These are phyloP conservation scores for Coniferiporia weirii DNA, from an alignment of 1,284 basidiomycete genomes.

Conservation along the genomic window DNA sequence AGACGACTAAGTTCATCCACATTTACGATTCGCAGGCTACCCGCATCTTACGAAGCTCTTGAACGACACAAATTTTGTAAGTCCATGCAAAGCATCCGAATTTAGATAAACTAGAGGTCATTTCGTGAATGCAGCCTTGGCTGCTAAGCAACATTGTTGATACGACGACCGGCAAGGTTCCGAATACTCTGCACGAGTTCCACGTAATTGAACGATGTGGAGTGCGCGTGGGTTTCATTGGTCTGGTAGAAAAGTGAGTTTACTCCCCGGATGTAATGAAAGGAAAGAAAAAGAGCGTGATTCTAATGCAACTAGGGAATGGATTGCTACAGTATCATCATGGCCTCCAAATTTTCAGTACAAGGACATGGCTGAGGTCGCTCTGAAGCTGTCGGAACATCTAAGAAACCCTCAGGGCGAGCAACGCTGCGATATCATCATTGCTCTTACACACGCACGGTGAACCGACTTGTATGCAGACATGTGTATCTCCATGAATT, in stretches of 20 bases:
- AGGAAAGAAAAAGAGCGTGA: not conserved
- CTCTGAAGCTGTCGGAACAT: constrained; percentile 57
- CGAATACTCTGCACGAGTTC: constrained; percentile 54
- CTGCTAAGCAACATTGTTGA: constrained; percentile 74
- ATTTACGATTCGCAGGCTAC: constrained; percentile 47
- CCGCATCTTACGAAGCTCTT: constrained; percentile 76
- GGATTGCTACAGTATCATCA: constrained; percentile 81
- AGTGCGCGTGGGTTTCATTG: constrained; percentile 72
- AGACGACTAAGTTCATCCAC: constrained; percentile 6
- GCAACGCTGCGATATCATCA: constrained; percentile 70
- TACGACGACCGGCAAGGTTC: constrained; percentile 50
- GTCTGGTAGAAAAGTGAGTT: constrained; percentile 75
- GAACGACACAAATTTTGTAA: constrained; percentile 60
- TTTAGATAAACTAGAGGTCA: constrained; percentile 13
- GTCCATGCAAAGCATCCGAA: constrained; percentile 29
- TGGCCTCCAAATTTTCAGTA: constrained; percentile 76
- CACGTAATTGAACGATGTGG: constrained; percentile 62
- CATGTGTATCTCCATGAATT: constrained; percentile 30
- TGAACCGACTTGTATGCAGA: constrained; percentile 21
- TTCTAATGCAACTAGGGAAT: constrained; percentile 46
- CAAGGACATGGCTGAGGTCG: constrained; percentile 62
- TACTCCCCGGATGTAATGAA: not conserved
- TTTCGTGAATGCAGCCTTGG: constrained; percentile 51
- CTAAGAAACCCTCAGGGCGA: constrained; percentile 70
- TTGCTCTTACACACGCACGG: constrained; percentile 80